phyloP scores from a whole-genome alignment of 176 grass and related monocot genomes.

The Triticum dicoccoides region DNA sequence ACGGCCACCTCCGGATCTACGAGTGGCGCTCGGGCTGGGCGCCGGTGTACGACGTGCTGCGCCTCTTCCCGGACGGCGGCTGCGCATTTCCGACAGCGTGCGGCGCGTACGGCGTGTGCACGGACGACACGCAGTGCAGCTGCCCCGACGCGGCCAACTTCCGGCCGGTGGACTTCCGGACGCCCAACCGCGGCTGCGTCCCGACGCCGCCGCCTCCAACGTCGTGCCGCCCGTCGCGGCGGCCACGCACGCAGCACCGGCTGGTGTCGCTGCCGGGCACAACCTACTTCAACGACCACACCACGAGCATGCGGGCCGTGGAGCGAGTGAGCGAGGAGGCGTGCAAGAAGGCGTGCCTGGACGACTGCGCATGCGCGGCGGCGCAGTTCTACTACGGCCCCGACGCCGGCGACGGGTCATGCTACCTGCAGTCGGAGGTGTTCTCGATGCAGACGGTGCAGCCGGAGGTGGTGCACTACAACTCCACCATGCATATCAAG shows the following conservation, averaged over 20 bases:
- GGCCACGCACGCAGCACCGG: neutral
- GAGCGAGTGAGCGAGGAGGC: slow-evolving; percentile 34
- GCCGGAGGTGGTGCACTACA: slow-evolving; percentile 39
- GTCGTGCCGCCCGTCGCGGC: slow-evolving; percentile 6
- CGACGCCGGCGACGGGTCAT: slow-evolving; percentile 23
- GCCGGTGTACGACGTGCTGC: slow-evolving; percentile 26
- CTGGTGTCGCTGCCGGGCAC: slow-evolving; percentile 25
- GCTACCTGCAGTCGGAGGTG: slow-evolving; percentile 48
- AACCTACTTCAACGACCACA: slow-evolving; percentile 39
- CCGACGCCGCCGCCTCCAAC: neutral
- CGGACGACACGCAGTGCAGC: slow-evolving; percentile 46
- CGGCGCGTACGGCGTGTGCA: slow-evolving; percentile 50
- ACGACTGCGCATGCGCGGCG: slow-evolving; percentile 35
- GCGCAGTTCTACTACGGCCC: slow-evolving; percentile 41
- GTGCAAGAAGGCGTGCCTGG: slow-evolving; percentile 44
- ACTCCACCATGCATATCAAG: slow-evolving; percentile 44
- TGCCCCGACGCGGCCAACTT: slow-evolving; percentile 50
- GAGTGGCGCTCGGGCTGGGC: slow-evolving; percentile 32
- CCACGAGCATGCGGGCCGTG: slow-evolving; percentile 20
- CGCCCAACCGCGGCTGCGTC: slow-evolving; percentile 52
- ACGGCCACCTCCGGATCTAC: slow-evolving; percentile 49
- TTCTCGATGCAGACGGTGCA: slow-evolving; percentile 24
- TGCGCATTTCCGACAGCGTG: slow-evolving; percentile 46
- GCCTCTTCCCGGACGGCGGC: slow-evolving; percentile 29
- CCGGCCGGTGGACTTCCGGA: slow-evolving; percentile 33